These are phyloP conservation scores for Sclerotiophoma versabilis DNA, from an alignment of 2,329 filamentous ascomycete species.

Conservation along the genomic window DNA sequence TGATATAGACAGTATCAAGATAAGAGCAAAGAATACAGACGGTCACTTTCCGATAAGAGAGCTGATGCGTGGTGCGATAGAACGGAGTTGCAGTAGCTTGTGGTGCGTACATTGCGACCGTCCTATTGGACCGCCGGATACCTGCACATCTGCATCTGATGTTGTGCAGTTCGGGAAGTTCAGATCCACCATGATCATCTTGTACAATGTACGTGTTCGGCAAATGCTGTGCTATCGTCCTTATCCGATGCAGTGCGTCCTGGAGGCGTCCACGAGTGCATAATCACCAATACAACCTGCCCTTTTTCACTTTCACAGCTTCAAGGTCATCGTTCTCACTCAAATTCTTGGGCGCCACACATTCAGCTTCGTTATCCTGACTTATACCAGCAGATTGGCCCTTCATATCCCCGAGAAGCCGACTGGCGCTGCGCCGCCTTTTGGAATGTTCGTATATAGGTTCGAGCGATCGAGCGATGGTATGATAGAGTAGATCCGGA, in stretches of 20 bases:
- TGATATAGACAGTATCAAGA: too few species aligned
- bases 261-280: background rate
- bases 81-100: background rate
- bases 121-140: background rate
- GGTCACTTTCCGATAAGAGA: background rate
- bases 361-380: constrained; percentile 26
- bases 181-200: background rate
- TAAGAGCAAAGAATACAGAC: background rate
- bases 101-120: background rate
- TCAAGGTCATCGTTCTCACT: background rate
- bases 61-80: background rate
- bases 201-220: background rate
- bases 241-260: background rate
- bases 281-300: background rate
- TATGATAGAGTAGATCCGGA: constrained; percentile 32
- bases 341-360: constrained; percentile 27
- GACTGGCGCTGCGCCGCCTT: too few species aligned
- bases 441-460: too few species aligned
- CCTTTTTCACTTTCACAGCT: background rate
- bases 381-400: too few species aligned
- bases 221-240: background rate
- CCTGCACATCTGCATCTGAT: background rate
- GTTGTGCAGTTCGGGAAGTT: background rate
- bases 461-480: constrained; percentile 29
- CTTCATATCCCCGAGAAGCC: too few species aligned